These are phyloP conservation scores for Cytospora chrysosperma DNA, from an alignment of 2,329 filamentous ascomycete genomes.

Conservation along the genomic window DNA sequence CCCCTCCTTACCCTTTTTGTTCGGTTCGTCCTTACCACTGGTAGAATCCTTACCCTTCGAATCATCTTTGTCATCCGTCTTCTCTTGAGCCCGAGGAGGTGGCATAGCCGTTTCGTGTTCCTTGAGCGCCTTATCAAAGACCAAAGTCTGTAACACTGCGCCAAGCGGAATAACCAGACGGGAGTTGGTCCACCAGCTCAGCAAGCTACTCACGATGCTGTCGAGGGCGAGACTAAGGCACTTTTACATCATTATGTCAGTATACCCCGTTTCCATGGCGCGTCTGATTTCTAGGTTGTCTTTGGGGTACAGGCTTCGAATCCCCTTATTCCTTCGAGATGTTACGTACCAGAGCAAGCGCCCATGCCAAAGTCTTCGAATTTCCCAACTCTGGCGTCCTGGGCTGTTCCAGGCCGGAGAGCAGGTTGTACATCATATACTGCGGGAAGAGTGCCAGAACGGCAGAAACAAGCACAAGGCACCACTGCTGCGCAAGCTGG, in stretches of 20 bases:
- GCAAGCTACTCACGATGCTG: slow-evolving; percentile 32
- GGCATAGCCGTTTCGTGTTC: slow-evolving; percentile 35
- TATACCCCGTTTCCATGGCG: background rate
- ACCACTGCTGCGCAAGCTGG: slow-evolving; percentile 35
- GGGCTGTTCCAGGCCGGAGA: slow-evolving; percentile 33
- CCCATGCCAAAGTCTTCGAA: slow-evolving; percentile 35
- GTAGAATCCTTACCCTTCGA: slow-evolving; percentile 13
- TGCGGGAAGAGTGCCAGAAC: slow-evolving; percentile 35
- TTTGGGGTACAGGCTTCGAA: background rate
- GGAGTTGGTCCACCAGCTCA: slow-evolving; percentile 36
- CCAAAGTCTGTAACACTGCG: slow-evolving; percentile 35
- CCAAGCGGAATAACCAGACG: slow-evolving; percentile 34
- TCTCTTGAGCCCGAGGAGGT: slow-evolving; percentile 14
- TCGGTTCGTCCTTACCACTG: slow-evolving; percentile 2
- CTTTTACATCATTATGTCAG: background rate
- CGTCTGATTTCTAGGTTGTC: background rate
- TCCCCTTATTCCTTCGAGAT: background rate
- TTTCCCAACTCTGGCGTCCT: slow-evolving; percentile 21
- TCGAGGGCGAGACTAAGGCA: slow-evolving; percentile 34
- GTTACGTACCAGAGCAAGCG: slow-evolving; percentile 28
- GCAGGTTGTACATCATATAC: slow-evolving; percentile 36
- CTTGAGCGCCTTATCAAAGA: slow-evolving; percentile 37
- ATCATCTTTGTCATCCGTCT: slow-evolving; percentile 22
- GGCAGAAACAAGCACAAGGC: slow-evolving; percentile 33
- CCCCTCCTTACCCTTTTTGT: slow-evolving; percentile 22